These are phyloP conservation scores for Spergularia marina DNA, from an alignment of 148 eudicot species.

Conservation along the genomic window DNA sequence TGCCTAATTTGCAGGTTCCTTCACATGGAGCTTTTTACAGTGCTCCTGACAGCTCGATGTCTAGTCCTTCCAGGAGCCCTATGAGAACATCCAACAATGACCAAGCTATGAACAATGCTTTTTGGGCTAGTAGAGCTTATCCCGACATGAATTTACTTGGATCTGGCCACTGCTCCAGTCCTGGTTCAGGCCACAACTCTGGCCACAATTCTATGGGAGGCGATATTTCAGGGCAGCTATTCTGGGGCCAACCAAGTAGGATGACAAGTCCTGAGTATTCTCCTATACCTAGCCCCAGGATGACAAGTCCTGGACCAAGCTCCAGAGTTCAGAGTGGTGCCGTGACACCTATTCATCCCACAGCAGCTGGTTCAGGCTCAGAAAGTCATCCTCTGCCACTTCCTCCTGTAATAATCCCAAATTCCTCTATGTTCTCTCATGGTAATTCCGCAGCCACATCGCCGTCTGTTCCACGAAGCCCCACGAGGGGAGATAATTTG, in stretches of 20 bases:
- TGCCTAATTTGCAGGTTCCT: slow-evolving; percentile 71
- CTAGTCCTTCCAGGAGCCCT: slow-evolving; percentile 97
- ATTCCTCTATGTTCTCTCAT: slow-evolving; percentile 60
- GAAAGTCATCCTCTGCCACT: slow-evolving; percentile 86
- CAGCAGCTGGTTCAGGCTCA: slow-evolving; percentile 58
- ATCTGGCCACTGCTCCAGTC: slow-evolving; percentile 97
- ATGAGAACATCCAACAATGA: slow-evolving; percentile 66
- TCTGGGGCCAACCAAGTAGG: slow-evolving; percentile 95
- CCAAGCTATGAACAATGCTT: slow-evolving; percentile 57
- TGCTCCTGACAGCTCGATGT: slow-evolving; percentile 91
- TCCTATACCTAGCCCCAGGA: slow-evolving; percentile 92
- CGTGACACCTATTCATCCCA: slow-evolving; percentile 94
- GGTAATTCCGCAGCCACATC: slow-evolving; percentile 81
- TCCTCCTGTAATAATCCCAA: slow-evolving; percentile 74
- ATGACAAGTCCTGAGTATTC: slow-evolving; percentile 90
- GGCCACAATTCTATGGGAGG: slow-evolving; percentile 98
- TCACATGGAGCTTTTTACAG: slow-evolving; percentile 61
- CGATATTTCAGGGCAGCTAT: slow-evolving; percentile 71
- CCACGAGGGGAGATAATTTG: slow-evolving; percentile 77
- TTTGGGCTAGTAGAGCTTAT: slow-evolving; percentile 65
- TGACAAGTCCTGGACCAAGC: slow-evolving; percentile 93
- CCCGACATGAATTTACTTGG: slow-evolving; percentile 75
- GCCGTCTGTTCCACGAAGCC: slow-evolving; percentile 83
- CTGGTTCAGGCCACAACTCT: slow-evolving; percentile 96
- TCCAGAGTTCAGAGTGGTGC: slow-evolving; percentile 97